These are phyloP conservation scores for Fusarium ramigenum DNA, from an alignment of 2,329 filamentous ascomycete species.

Conservation along the genomic window DNA sequence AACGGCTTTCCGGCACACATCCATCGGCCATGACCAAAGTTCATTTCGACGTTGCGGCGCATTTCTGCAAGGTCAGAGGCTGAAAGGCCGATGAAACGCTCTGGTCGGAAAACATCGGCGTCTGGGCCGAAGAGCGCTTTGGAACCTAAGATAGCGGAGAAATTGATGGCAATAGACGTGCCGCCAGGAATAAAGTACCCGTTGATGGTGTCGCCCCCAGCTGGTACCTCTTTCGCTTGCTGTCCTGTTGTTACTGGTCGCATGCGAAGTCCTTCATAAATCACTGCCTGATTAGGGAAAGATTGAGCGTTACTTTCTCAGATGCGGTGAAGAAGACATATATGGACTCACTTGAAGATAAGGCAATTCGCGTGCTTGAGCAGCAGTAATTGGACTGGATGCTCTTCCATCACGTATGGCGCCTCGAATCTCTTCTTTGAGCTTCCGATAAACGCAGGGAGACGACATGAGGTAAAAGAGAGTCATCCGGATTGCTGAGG, in stretches of 20 bases:
- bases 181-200: neutral
- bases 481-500: neutral
- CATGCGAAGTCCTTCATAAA: conserved; percentile 1
- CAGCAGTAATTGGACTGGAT: neutral
- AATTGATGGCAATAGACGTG: neutral
- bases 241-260: neutral
- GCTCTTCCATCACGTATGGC: neutral
- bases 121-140: neutral
- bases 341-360: neutral
- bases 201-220: neutral
- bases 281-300: neutral
- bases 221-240: neutral
- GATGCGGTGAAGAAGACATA: accelerated
- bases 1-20: conserved; percentile 8
- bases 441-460: neutral
- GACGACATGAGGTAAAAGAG: neutral
- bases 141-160: neutral
- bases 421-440: neutral
- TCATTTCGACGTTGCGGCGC: conserved; percentile 8
- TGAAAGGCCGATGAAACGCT: neutral
- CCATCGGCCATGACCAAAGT: neutral
- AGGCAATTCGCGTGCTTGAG: neutral
- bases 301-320: accelerated
- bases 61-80: neutral
- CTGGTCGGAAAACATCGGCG: neutral